Evolutionary conservation across 164 flowering plant genomes (phyloP).

Genomic region (Macadamia integrifolia): DNA sequence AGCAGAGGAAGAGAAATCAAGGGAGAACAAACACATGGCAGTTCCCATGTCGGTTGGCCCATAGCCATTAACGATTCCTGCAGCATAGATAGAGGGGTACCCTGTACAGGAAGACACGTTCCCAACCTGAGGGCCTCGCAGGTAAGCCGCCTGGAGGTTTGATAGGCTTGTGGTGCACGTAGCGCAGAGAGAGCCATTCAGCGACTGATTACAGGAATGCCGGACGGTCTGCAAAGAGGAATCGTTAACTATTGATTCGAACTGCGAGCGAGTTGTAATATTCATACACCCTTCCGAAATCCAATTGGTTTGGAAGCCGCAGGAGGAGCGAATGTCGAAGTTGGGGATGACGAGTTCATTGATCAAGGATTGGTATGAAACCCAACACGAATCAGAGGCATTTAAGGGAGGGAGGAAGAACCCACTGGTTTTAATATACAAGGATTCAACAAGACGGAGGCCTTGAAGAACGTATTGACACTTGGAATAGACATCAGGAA

Average conservation of each 20-base stretch:
- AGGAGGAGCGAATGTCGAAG: conserved; percentile 31
- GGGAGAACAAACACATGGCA: conserved; percentile 34
- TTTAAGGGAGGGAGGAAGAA: conserved; percentile 40
- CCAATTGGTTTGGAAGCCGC: conserved; percentile 44
- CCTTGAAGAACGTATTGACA: conserved; percentile 39
- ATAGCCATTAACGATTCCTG: conserved; percentile 27
- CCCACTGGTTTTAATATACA: conserved; percentile 33
- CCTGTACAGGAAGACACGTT: conserved; percentile 37
- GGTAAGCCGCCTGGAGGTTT: conserved; percentile 23
- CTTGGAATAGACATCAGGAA: conserved; percentile 3
- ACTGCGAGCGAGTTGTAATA: conserved; percentile 36
- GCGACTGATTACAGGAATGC: conserved; percentile 39
- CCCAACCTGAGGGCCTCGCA: conserved; percentile 24
- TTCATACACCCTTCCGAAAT: conserved; percentile 55
- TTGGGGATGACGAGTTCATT: conserved; percentile 12
- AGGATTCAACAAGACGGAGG: conserved; percentile 42
- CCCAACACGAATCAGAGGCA: conserved; percentile 52
- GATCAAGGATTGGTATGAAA: conserved; percentile 24
- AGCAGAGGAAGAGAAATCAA: conserved; percentile 12
- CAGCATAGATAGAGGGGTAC: conserved; percentile 40
- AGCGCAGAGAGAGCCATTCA: conserved; percentile 38
- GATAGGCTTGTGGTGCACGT: conserved; percentile 33
- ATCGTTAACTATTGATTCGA: conserved; percentile 28
- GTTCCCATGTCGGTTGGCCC: conserved; percentile 45
- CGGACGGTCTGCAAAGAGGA: conserved; percentile 20